These are phyloP conservation scores for Coniochaeta sp. DNA, from an alignment of 2,329 filamentous ascomycete genomes.

Conservation along the genomic window DNA sequence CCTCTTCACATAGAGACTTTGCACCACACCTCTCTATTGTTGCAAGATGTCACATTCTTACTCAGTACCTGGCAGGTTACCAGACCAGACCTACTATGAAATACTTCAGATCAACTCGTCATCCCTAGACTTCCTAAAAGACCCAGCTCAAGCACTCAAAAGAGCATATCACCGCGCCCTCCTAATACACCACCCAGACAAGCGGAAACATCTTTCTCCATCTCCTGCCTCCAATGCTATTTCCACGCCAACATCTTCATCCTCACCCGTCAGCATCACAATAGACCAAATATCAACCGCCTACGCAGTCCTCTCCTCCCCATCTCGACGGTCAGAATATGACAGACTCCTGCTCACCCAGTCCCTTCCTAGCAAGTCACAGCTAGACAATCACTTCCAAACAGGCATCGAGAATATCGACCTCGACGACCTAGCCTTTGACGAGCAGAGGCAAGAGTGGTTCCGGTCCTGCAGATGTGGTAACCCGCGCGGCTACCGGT, in stretches of 20 bases:
- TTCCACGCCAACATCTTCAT: neutral
- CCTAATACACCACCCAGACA: slow-evolving; percentile 60
- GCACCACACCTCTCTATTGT: too few species aligned
- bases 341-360: slow-evolving; percentile 36
- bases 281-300: slow-evolving; percentile 59
- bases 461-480: slow-evolving; percentile 56
- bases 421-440: slow-evolving; percentile 54
- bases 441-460: slow-evolving; percentile 37
- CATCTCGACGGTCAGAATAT: slow-evolving; percentile 42
- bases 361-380: slow-evolving; percentile 5
- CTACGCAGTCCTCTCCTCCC: slow-evolving; percentile 46
- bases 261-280: slow-evolving; percentile 24
- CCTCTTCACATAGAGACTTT: neutral
- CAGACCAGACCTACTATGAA: slow-evolving; percentile 47
- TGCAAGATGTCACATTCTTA: neutral
- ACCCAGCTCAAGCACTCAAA: slow-evolving; percentile 44
- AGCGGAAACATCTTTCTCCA: slow-evolving; percentile 25
- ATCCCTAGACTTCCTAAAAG: slow-evolving; percentile 34
- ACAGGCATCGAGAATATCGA: slow-evolving; percentile 58
- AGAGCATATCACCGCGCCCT: slow-evolving; percentile 58
- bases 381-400: slow-evolving; percentile 29
- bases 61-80: slow-evolving; percentile 9
- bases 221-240: slow-evolving; percentile 3
- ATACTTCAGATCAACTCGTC: slow-evolving; percentile 47
- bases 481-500: slow-evolving; percentile 51